Evolutionary conservation across 495 filamentous ascomycete species (phyloP), one percentile per base, ranked within the genome.

Genomic region (Penicillium psychrofluorescens): DNA sequence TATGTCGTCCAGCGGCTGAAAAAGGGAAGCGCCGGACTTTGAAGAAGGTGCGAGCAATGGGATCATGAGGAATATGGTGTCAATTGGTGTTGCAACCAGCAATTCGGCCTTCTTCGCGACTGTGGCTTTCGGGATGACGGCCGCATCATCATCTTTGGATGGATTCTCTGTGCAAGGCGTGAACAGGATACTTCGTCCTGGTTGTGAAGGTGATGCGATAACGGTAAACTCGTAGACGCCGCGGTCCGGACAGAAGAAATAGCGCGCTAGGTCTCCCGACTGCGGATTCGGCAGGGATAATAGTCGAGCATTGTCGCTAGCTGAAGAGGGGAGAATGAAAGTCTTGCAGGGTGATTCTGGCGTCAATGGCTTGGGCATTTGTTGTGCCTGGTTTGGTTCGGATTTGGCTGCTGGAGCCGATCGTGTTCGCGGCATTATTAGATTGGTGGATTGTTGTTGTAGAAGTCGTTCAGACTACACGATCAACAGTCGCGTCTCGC

Each of bases 171-270:
- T 8, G 8, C 36, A 29, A 22, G 49, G 51, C 1, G 69, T 61
- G 29, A 59, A 67, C 2, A 67, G 44, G 35, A 66, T 61, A 37
- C 67, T 71, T 15, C 66, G 56, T 35, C 58, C 55, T 11, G 41
- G 43, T 15, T 57, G 51, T 11, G 61, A 35, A 29, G 88, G 75
- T 6, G 87, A 74, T 9, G 79, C 62, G 53, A 97, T 74, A 33
- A 75, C 75, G 11, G 81, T 95, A 67, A 97, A 90, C 58, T 98
- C 92, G 66, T 85, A 89, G 48, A 95, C 71, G 22, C 91, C 92
- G 11, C 58, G 50, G 9, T 77, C 76, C 4, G 90, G 87, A 58
- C 89, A 92, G 56, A 88, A 81, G 45, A 88, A 78, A 61, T 90
- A 97, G 45, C 86, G 78, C 37, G 71, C 76, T 6, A 83, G 76